phyloP scores from a whole-genome alignment of 179 eudicot genomes.

The Silene noctiflora region DNA sequence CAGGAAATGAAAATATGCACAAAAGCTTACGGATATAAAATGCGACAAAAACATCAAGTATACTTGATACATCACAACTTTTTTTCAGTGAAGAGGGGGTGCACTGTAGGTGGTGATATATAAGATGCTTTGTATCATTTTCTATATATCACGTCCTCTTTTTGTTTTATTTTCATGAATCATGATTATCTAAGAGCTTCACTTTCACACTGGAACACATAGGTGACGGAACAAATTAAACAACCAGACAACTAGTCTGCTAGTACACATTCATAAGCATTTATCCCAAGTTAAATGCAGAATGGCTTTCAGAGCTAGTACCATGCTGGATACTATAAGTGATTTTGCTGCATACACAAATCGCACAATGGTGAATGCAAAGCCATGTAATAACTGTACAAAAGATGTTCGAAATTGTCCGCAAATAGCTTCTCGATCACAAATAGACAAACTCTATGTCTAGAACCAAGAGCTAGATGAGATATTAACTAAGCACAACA shows the following conservation, averaged over 20 bases:
- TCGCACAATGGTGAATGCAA: neutral
- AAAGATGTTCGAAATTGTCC: neutral
- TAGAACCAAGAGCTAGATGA: neutral
- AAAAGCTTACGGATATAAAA: neutral
- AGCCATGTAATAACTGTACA: neutral
- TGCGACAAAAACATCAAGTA: neutral
- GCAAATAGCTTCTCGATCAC: conserved; percentile 1
- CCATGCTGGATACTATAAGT: neutral
- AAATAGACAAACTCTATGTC: neutral
- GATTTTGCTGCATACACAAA: neutral
- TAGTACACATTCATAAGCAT: neutral
- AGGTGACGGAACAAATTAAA: neutral
- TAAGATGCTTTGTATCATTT: neutral
- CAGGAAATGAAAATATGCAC: neutral
- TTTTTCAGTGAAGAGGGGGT: neutral
- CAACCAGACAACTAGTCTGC: neutral
- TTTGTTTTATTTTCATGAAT: neutral
- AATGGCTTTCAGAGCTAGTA: neutral
- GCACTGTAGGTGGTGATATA: neutral
- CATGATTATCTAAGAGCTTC: neutral
- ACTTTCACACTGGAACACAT: neutral
- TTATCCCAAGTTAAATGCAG: neutral
- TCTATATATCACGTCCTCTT: neutral
- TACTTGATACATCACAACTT: neutral
- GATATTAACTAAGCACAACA: neutral